phyloP scores from a whole-genome alignment of 225 moss, liverwort and hornwort genomes.

The Rhytidiadelphus loreus region DNA sequence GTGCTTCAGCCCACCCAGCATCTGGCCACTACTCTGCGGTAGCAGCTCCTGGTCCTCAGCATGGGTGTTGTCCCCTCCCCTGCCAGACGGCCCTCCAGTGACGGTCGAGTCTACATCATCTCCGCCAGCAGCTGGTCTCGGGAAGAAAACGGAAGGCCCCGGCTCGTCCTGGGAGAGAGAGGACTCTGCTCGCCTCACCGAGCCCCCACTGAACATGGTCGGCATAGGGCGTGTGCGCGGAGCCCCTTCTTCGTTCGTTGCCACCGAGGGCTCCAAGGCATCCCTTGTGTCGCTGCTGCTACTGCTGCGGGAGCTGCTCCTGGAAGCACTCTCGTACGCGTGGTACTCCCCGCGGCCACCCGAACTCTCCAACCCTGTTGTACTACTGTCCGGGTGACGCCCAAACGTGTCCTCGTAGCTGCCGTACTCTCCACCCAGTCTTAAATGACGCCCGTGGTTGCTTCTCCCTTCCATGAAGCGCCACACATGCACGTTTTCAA shows the following conservation, averaged over 20 bases:
- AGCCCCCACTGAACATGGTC: neutral
- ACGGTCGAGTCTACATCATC: slow-evolving; percentile 27
- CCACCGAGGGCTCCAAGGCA: neutral
- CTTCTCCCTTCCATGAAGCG: neutral
- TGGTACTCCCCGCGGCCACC: neutral
- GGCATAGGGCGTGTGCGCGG: neutral
- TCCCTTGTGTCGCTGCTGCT: slow-evolving; percentile 14
- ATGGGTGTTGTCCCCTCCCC: neutral
- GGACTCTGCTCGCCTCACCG: neutral
- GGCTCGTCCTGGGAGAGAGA: slow-evolving; percentile 14
- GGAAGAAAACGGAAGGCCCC: slow-evolving; percentile 2
- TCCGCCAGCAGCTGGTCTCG: slow-evolving; percentile 18
- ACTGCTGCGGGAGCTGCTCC: slow-evolving; percentile 12
- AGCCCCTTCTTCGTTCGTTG: neutral
- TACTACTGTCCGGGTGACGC: neutral
- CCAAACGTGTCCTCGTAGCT: neutral
- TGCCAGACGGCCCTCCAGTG: neutral
- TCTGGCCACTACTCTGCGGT: slow-evolving; percentile 8
- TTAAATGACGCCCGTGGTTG: neutral
- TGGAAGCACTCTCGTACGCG: neutral
- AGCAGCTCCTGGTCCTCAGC: neutral
- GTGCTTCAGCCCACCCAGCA: slow-evolving; percentile 74
- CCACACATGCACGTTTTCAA: slow-evolving; percentile 13
- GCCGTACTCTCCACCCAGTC: slow-evolving; percentile 13
- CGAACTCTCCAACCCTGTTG: neutral